Evolutionary conservation across 495 filamentous ascomycete species (phyloP).

Genomic region (Ascobolus immersus): DNA sequence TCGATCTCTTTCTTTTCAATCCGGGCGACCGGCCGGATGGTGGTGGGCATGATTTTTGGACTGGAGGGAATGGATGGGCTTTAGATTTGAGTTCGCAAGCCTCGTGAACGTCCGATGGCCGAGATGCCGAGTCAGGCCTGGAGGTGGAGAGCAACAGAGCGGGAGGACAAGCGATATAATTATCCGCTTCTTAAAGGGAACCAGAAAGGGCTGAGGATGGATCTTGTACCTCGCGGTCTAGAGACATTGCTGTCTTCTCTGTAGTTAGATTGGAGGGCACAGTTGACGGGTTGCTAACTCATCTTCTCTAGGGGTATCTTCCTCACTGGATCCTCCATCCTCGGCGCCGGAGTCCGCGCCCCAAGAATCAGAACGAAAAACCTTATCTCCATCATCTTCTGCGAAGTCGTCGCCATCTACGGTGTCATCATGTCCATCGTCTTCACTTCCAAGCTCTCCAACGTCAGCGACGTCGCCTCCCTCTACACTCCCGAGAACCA

Average conservation of each 20-base stretch:
- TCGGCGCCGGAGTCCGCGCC: constrained; percentile 86
- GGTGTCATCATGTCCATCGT: constrained; percentile 97
- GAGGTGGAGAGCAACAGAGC: too few relatives aligned
- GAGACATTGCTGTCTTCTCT: not conserved
- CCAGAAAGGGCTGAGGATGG: too few relatives aligned
- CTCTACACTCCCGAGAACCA: constrained; percentile 44
- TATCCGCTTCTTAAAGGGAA: too few relatives aligned
- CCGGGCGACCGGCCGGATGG: too few relatives aligned
- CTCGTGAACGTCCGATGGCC: too few relatives aligned
- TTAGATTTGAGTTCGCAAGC: too few relatives aligned
- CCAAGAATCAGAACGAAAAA: constrained; percentile 97
- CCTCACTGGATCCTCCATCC: constrained; percentile 92
- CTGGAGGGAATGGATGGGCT: too few relatives aligned
- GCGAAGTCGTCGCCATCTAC: constrained; percentile 98
- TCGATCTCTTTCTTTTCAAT: too few relatives aligned
- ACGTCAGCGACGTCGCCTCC: constrained; percentile 24
- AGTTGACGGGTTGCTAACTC: constrained; percentile 17
- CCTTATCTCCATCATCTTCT: constrained; percentile 98
- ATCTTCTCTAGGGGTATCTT: constrained; percentile 67
- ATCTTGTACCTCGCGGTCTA: not conserved
- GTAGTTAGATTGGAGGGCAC: constrained; percentile 1
- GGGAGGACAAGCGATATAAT: too few relatives aligned
- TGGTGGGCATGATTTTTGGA: too few relatives aligned
- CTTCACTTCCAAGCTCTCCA: constrained; percentile 59
- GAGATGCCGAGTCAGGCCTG: too few relatives aligned